These are phyloP conservation scores for Hylodesmum podocarpum DNA, from an alignment of 306 rosid genomes.

Conservation along the genomic window DNA sequence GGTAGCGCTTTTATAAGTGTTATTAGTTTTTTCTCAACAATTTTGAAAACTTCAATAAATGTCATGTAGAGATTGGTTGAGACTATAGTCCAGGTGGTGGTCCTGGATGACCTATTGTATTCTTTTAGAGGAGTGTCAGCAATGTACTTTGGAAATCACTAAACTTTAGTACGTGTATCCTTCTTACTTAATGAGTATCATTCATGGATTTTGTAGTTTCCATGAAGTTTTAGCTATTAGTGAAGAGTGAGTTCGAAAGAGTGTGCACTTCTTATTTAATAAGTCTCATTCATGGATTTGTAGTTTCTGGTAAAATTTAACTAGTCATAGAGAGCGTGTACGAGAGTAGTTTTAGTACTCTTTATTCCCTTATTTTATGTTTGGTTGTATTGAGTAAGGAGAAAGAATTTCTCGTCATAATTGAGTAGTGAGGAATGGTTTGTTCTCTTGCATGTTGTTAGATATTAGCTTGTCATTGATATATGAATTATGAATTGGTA, in stretches of 20 bases:
- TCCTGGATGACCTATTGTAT: background rate
- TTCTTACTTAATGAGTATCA: no score
- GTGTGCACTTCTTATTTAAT: background rate
- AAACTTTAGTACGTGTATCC: no score
- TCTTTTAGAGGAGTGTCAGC: background rate
- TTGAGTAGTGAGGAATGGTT: slow-evolving; percentile 10
- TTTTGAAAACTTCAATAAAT: no score
- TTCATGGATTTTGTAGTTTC: no score
- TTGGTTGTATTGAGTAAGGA: background rate
- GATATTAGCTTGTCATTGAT: background rate
- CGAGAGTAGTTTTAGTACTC: no score
- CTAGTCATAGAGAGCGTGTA: background rate
- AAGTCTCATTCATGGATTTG: background rate
- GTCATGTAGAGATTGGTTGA: no score
- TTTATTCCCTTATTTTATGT: background rate
- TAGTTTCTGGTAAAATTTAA: background rate
- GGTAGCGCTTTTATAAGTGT: no score
- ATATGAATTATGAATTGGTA: background rate
- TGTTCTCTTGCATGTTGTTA: slow-evolving; percentile 2
- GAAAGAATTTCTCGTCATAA: background rate
- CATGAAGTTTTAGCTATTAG: no score
- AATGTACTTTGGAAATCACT: background rate
- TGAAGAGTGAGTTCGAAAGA: no score
- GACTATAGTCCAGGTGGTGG: no score
- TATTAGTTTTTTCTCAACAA: no score